Evolutionary conservation across 2,329 filamentous ascomycete species (phyloP), one percentile per base, ranked within the genome.

Genomic region (Diaporthe sp.): DNA sequence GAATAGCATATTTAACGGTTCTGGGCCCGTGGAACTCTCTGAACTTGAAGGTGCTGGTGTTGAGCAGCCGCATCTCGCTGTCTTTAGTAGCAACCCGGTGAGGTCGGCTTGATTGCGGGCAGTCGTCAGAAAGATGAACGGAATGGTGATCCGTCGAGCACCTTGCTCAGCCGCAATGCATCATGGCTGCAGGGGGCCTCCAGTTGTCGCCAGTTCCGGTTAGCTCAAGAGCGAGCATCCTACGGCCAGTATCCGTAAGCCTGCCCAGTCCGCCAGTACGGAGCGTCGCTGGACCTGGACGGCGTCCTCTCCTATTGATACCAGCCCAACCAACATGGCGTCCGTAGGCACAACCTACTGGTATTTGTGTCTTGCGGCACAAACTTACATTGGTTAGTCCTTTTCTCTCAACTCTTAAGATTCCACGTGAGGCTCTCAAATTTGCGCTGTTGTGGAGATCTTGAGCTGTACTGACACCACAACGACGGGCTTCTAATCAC

Each of bases 1-100:
- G 75, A 7, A 79, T 80, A 6, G 78, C 79, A 30, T 81, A 80
- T 3, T 32, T 53, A 9, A 47, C 25, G 22, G 65, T 37, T 17
- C 32, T 44, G 56, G 53, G 59, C n/a, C 39, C 27, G n/a, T 73
- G 47, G 4, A 65, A 58, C 51, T 72, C 51, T 4, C 53, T 25
- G 27, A 70, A 65, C 39, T 22, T 51, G 7, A 72, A 32, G 12
- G 65, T 69, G 10, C 22, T 66, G 15, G 58, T 72, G 12, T 70
- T 66, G 15, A 68, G 71, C 7, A 73, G 71, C 22, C 53, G 39
- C 51, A 76, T 75, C 22, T 42, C 59, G 59, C 59, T 7, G 17
- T 47, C 19, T 4, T 32, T 0, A 17, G 8, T 2, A 35, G 39
- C 59, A 30, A 39, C 42, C 7, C 42, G 35, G 27, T 17, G 37